Base-by-base conservation (phyloP, 2,329 filamentous ascomycete species). In the Diaporthe citri region DNA sequence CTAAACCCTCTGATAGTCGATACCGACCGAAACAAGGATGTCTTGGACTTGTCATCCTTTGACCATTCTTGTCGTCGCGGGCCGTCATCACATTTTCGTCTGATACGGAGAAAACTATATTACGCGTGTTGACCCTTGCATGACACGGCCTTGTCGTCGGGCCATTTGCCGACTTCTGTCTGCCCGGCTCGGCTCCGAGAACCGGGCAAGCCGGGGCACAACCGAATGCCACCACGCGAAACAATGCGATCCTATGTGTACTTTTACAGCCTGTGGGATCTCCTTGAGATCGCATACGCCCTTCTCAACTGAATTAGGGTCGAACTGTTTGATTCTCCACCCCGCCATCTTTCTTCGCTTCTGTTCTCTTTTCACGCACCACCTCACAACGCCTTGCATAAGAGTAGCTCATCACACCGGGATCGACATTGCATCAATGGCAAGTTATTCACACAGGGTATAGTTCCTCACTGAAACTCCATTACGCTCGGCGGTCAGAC, bases 361-460 rank as follows among this genome's bases (percentile, higher is more conserved):
- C 46, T 28, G 7, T 28, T 41, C 7, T 20, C 22, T 31, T 28
- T 28, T 52, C 28, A 22, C 34, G 13, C 46, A 39, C 41, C 46
- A 25, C 9, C 34, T 67, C 31, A 67, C 28, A 39, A 39, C 52
- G 48, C 64, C 22, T 39, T 13, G 64, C 64, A 67, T 52, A 67
- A 39, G 46, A 28, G 64, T 67, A 55, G 43, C 46, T 41, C 56
- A 59, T 57, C 69, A 71, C 46, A 67, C 64, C 64, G 64, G 64
- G 64, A 67, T 67, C 64, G 64, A 67, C 64, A 67, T 25, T 67
- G 64, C 64, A 52, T 52, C 64, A 67, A 52, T 67, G 46, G 64
- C 64, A 25, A 39, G 31, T 67, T 67, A 39, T 39, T 67, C 64
- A 15, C 46, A 52, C 31, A 36, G 64, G 69, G 52, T 25, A 71